Conservation (phyloP, 805 yeast genomes). For the Kodamaea leandrae region DNA sequence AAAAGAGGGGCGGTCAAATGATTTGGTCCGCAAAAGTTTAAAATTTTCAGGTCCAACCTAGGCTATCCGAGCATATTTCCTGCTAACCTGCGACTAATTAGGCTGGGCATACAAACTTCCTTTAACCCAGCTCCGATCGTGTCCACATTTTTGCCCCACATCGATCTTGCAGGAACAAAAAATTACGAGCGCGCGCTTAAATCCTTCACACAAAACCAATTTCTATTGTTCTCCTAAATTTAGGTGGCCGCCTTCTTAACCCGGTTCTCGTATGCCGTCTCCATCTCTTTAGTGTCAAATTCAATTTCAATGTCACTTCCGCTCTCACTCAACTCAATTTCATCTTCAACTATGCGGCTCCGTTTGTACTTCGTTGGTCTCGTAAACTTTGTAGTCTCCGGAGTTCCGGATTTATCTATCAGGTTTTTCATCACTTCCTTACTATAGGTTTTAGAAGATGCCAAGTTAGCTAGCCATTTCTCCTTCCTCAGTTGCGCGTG, state of each 20-base stretch:
- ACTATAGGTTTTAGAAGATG: constrained; percentile 16
- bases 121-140: not conserved
- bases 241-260: not conserved
- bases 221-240: not conserved
- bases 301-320: constrained; percentile 33
- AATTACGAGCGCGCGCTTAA: constrained; percentile 2
- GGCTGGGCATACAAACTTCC: not conserved
- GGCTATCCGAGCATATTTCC: not conserved
- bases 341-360: constrained; percentile 8
- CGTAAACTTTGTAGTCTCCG: constrained; percentile 6
- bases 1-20: not conserved
- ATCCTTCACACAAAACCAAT: not conserved
- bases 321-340: constrained; percentile 13
- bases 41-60: not conserved
- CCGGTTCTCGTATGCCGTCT: constrained; percentile 15
- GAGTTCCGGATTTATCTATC: constrained; percentile 9
- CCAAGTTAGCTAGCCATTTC: constrained; percentile 27
- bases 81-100: not conserved
- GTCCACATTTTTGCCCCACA: not conserved
- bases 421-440: constrained; percentile 10
- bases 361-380: constrained; percentile 4
- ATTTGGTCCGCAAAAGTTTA: not conserved
- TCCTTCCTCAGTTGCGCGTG: constrained; percentile 17
- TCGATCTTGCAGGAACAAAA: not conserved
- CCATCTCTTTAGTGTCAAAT: constrained; percentile 25